Evolutionary conservation across 176 grass and related monocot genomes (phyloP), one percentile per base, ranked within the genome.

Genomic region (Echinochloa phyllopogon): DNA sequence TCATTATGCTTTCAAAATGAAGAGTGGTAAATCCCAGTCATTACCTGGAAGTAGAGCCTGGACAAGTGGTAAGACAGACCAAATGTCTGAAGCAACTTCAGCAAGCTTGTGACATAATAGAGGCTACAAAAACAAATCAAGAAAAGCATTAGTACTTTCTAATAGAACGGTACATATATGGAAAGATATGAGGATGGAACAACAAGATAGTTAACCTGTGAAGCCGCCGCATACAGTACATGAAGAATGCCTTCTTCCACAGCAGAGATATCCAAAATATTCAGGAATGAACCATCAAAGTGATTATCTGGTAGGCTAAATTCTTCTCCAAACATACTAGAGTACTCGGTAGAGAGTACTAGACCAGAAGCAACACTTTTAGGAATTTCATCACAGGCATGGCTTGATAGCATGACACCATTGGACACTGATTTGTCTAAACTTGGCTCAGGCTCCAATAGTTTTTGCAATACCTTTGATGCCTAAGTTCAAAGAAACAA

Each of bases 161-260:
- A 84, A 78, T 45, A 78, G 76, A 86, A 43, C 16, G 14, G 51
- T 69, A 70, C 21, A 61, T 70, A 61, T 8, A 76, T 38, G 20
- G 45, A 69, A 82, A 73, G 78, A 73, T 82, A 72, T 48, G 75
- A 86, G 11, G 11, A 36, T 81, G 40, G 51, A 25, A 84, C 63
- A 78, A 79, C 58, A 40, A 74, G 21, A 82, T 13, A 85, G 76
- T 65, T 81, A 94, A 98, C 95, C 85, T 98, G 89, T 81, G 93
- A 93, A 68, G 93, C 85, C 74, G 86, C 80, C 84, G 90, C 93
- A 90, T 93, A 98, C 23, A 98, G 80, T 60, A 95, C 66, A 92
- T 98, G 95, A 86, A 98, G 95, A 90, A 98, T 89, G 41, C 92
- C 90, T 92, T 98, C 95, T 88, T 98, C 93, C 84, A 93, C 89